Base-by-base conservation (phyloP, 371 early-diverging fungal genomes). In the Dichotomocladium elegans region DNA sequence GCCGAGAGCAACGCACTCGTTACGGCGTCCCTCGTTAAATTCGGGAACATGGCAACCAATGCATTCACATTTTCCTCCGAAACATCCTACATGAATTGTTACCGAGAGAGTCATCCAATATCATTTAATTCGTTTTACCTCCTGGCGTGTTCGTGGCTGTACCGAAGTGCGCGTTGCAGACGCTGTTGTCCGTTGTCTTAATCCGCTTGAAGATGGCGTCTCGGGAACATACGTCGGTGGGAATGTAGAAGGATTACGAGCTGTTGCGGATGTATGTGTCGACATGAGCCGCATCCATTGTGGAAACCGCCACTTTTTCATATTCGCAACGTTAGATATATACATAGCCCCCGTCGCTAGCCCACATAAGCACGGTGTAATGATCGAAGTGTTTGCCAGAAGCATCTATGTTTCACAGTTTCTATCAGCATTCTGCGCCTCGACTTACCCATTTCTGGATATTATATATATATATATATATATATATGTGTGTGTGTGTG, bases 221-320 rank as follows among this genome's bases (percentile, higher is more conserved):
- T 17, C 9, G 21, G 5, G 37, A 37, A 21, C n/a, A 1, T n/a
- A 35, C 2, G 35, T 4, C 8, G 37, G 55, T 12, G 77, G 61
- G 2, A 71, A 63, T 12, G 74, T 79, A 19, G 78, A 54, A 9
- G 79, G 68, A 2, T 66, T 65, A 4, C 70, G 49, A 1, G 65
- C 37, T 1, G 76, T 73, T 11, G n/a, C 26, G 22, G 47, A 31
- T 25, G 25, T 70, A 72, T 14, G 61, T 58, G 17, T 53, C 26
- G 50, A 22, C 25, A 35, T 48, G 12, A 15, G 31, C 25, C 35
- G 17, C n/a, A 44, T 33, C 49, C 49, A 48, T 4, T 33, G 34
- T 5, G 87, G 86, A 47, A 87, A 79, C 30, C 88, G 75, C 84
- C 83, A 87, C 15, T 63, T 59, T 49, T 78, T 74, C 17, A 86